A percentile compares a stretch with the other conserved stretches of the same genome.
Conservation (phyloP, 768 basidiomycete genomes). For the Mycena venus region DNA sequence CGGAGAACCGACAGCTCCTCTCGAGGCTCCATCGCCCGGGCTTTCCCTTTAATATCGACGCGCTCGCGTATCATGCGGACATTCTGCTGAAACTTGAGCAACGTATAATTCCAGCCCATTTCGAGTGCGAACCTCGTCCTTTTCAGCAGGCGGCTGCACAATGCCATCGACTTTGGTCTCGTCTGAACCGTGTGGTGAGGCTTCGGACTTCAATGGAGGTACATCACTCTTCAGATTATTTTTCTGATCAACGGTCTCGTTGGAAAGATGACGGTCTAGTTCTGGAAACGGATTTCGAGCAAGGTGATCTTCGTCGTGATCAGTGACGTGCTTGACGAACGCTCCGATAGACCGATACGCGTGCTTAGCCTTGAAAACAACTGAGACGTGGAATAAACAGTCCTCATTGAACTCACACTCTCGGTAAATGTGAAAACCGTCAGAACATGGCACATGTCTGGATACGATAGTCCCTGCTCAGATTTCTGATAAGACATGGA, state of each 20-base stretch:
- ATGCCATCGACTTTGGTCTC: neutral
- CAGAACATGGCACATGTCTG: conserved; percentile 81
- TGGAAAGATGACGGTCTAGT: conserved; percentile 45
- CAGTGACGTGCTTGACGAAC: conserved; percentile 69
- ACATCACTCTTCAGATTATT: neutral
- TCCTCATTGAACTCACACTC: conserved; percentile 54
- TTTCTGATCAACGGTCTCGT: conserved; percentile 19
- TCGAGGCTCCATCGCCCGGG: conserved; percentile 74
- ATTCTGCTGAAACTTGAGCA: conserved; percentile 3
- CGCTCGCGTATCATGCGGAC: conserved; percentile 78
- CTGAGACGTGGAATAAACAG: neutral
- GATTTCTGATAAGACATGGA: neutral
- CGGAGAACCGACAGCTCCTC: conserved; percentile 66
- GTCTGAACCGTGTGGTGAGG: neutral
- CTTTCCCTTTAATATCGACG: conserved; percentile 70
- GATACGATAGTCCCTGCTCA: neutral
- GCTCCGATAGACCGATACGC: conserved; percentile 71
- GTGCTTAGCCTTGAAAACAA: conserved; percentile 61
- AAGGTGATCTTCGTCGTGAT: conserved; percentile 50
- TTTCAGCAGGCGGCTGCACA: neutral
- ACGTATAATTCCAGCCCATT: neutral
- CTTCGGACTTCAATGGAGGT: neutral
- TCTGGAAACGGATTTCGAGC: conserved; percentile 63
- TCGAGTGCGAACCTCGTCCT: neutral
- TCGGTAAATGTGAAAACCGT: conserved; percentile 79